These are phyloP conservation scores for Dujonia santamariae DNA, from an alignment of 1,139 yeast species.

Conservation along the genomic window DNA sequence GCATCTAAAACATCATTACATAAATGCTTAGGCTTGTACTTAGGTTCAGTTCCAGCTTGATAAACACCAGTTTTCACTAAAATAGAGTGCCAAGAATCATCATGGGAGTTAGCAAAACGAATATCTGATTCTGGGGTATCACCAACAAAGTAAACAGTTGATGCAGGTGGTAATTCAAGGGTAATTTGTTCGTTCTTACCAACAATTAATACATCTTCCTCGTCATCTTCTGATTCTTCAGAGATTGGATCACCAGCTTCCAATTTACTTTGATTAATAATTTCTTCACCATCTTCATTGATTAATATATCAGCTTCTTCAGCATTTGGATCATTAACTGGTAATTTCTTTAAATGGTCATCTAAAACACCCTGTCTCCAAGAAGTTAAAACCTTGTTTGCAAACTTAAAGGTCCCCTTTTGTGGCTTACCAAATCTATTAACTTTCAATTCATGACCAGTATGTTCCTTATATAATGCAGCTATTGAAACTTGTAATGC, in stretches of 20 bases:
- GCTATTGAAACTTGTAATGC: constrained; percentile 83
- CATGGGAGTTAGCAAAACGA: constrained; percentile 83
- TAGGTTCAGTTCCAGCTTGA: constrained; percentile 74
- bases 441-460: constrained; percentile 73
- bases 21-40: constrained; percentile 70
- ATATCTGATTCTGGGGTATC: constrained; percentile 93
- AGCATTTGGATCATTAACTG: constrained; percentile 45
- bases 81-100: constrained; percentile 78
- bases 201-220: constrained; percentile 27
- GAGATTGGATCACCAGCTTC: constrained; percentile 32
- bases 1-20: constrained; percentile 78
- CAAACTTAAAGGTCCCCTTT: constrained; percentile 76
- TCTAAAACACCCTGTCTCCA: constrained; percentile 81
- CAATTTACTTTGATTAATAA: constrained; percentile 43
- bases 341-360: constrained; percentile 60
- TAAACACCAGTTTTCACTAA: constrained; percentile 86
- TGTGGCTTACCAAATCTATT: constrained; percentile 85
- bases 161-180: constrained; percentile 73
- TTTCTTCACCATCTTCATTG: constrained; percentile 48
- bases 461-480: constrained; percentile 75
- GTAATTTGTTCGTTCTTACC: constrained; percentile 37
- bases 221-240: constrained; percentile 32
- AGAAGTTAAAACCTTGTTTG: constrained; percentile 66
- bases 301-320: constrained; percentile 45
- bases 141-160: constrained; percentile 85